These are phyloP conservation scores for Corchorus olitorius DNA, from an alignment of 345 rosid species.

Conservation along the genomic window DNA sequence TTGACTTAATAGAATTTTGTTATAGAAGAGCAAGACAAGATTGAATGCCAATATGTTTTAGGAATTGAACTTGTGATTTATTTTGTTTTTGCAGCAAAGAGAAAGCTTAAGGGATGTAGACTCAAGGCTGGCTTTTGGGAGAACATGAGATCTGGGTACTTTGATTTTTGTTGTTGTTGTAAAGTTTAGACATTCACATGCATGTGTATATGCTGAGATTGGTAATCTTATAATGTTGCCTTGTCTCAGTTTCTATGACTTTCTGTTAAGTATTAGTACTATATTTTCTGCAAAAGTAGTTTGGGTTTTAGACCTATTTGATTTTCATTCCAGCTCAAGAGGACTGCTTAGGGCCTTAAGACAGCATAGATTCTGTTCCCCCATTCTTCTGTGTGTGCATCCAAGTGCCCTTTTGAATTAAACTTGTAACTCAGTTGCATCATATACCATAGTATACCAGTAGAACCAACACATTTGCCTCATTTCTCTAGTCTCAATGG, in stretches of 20 bases:
- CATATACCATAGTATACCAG: not conserved
- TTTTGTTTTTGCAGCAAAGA: slow-evolving; percentile 49
- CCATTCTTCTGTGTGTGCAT: not conserved
- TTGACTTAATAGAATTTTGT: not conserved
- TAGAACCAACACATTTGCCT: not conserved
- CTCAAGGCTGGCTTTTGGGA: slow-evolving; percentile 81
- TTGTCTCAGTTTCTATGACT: slow-evolving; percentile 1
- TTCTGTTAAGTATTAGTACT: slow-evolving; percentile 6
- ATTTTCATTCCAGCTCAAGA: not conserved
- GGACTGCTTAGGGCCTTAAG: not conserved
- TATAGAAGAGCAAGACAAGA: not conserved
- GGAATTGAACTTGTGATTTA: slow-evolving; percentile 2
- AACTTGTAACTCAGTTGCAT: not conserved
- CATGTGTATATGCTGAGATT: slow-evolving; percentile 10
- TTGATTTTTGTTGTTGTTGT: not conserved
- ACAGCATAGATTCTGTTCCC: not conserved
- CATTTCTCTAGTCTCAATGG: slow-evolving; percentile 1
- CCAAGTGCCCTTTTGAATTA: not conserved
- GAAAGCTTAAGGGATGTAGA: slow-evolving; percentile 52
- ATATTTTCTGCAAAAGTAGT: not conserved
- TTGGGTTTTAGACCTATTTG: not conserved
- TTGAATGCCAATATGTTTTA: not conserved
- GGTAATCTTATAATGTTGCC: not conserved
- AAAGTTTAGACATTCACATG: not conserved
- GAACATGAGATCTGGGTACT: slow-evolving; percentile 76